A percentile compares a stretch with the other conserved stretches of the same genome.
These are phyloP conservation scores for Colletotrichum sp. DNA, from an alignment of 2,329 filamentous ascomycete species.

Conservation along the genomic window DNA sequence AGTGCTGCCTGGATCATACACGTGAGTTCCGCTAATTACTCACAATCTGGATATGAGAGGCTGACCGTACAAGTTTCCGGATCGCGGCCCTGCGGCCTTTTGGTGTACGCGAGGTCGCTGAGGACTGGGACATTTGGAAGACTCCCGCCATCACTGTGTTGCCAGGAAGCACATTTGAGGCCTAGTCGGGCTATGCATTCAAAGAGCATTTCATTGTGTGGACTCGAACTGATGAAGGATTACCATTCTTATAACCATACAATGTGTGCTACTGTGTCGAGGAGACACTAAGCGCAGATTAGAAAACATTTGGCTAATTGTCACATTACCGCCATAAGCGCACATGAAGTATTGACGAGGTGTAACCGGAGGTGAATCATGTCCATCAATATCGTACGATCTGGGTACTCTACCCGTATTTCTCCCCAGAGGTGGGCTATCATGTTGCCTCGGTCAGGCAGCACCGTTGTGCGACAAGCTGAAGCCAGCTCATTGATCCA, in stretches of 20 bases:
- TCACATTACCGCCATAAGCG: not conserved
- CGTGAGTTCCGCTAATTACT: not conserved
- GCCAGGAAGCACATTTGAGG: not conserved
- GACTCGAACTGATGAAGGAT: not conserved
- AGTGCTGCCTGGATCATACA: not conserved
- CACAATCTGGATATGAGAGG: rapidly evolving
- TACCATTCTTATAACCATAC: not conserved
- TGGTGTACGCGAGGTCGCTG: constrained; percentile 16
- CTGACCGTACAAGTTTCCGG: constrained; percentile 15
- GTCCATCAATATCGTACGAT: not conserved
- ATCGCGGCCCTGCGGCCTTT: constrained; percentile 31
- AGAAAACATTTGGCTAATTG: too few relatives aligned
- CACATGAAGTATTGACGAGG: not conserved
- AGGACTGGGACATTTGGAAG: constrained; percentile 30
- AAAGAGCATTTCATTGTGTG: not conserved
- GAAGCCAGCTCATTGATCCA: not conserved
- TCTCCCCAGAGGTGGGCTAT: not conserved
- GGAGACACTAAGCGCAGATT: not conserved
- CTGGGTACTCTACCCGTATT: not conserved
- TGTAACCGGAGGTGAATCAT: not conserved
- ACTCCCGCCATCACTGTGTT: constrained; percentile 16
- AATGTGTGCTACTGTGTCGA: not conserved
- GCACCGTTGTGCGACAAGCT: not conserved
- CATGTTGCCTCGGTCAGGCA: not conserved
- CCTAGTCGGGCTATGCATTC: not conserved